Base-by-base conservation (phyloP, 495 filamentous ascomycete species). In the Entonaema liquescens region DNA sequence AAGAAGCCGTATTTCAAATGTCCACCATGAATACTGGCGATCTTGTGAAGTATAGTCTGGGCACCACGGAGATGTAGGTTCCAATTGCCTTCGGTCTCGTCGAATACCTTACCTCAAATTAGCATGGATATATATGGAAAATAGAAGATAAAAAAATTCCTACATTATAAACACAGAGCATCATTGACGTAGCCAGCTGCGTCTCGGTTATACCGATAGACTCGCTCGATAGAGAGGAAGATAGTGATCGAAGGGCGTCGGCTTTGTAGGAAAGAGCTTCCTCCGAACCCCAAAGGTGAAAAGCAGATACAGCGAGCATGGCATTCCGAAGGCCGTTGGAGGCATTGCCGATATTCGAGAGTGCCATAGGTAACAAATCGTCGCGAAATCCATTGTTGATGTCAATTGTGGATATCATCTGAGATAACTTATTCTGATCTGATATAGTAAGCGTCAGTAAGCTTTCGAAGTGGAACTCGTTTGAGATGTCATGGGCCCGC, bases 101-200 rank as follows among this genome's bases (percentile, higher is more conserved):
- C 77, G 61, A 79, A 79, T 13, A 79, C 77, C 77, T 79, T 58
- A 3, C 9, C 28, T 38, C 5, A 54, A 2, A 29, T 76, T 63
- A 74, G 70, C 50, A 56, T 17, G 19, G 11, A 2, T 4, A 33
- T 15, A 25, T 11, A 8, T 15, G 11, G 5, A 44, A 35, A 36
- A 26, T 26, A 0, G 21, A 9, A 8, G 5, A 40, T 2, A 23
- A 40, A 7, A 9, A 31, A 12, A 15, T 23, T 23, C 77, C 70
- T 42, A 79, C 77, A 71, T 78, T 79, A 53, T 79, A 79, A 38
- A 79, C 76, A 31, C 77, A 79, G 5, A 79, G 76, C 77, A 79
- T 79, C 77, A 79, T 79, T 5, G 74, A 79, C 12, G 77, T 76
- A 2, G 76, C 77, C 15, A 78, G 65, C 62, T 79, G 77, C n/a